Conservation (phyloP, 2,329 filamentous ascomycete genomes). For the Clonostachys chloroleuca region DNA sequence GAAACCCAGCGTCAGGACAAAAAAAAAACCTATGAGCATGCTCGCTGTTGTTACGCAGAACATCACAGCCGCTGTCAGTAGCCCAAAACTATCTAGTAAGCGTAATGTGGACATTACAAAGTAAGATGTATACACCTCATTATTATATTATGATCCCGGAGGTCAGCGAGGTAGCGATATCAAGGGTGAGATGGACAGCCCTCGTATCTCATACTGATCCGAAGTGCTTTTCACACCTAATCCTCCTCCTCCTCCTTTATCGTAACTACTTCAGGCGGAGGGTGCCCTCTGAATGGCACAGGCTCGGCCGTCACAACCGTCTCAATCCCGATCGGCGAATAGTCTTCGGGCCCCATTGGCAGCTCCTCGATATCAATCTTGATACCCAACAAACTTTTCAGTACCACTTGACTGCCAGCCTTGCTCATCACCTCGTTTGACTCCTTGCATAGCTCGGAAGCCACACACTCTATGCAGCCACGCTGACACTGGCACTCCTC, state of each 20-base stretch:
- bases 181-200: too few species aligned
- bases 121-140: too few species aligned
- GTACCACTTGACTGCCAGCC: constrained; percentile 75
- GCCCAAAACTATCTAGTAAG: too few species aligned
- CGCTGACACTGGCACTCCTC: constrained; percentile 71
- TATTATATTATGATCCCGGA: too few species aligned
- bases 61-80: too few species aligned
- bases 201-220: too few species aligned
- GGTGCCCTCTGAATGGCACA: constrained; percentile 39
- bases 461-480: constrained; percentile 89
- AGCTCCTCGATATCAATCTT: constrained; percentile 80
- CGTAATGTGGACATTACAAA: too few species aligned
- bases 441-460: constrained; percentile 78
- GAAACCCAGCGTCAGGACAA: too few species aligned
- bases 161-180: too few species aligned
- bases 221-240: not conserved
- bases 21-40: too few species aligned
- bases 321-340: constrained; percentile 69
- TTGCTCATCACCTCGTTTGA: constrained; percentile 93
- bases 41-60: too few species aligned
- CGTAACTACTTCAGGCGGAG: not conserved
- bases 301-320: constrained; percentile 73
- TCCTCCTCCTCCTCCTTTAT: not conserved
- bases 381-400: constrained; percentile 69
- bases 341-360: constrained; percentile 77